Percentiles rank a stretch among this genome's conserved stretches.
Evolutionary conservation across 179 eudicot genomes (phyloP).

Genomic region (Actinidia chinensis): DNA sequence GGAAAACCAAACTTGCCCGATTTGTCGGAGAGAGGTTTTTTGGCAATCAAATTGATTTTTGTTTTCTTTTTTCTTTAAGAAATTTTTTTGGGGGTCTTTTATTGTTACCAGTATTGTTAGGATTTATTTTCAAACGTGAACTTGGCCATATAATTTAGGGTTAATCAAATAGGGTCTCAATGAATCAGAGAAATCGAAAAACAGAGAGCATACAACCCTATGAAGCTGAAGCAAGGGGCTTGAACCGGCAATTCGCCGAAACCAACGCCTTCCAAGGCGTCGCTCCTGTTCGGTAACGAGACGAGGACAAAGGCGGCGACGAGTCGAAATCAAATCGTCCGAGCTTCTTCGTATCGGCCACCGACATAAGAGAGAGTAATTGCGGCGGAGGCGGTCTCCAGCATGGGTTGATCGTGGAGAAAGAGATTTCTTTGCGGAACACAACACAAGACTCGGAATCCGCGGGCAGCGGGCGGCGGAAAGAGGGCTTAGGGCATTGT

Average conservation of each 20-base stretch:
- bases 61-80: no score
- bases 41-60: no score
- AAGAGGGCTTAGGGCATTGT: constrained; percentile 27
- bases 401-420: constrained; percentile 26
- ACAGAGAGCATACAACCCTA: constrained; percentile 44
- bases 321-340: constrained; percentile 6
- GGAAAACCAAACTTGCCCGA: background rate
- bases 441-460: constrained; percentile 46
- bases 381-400: constrained; percentile 34
- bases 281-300: constrained; percentile 35
- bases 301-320: constrained; percentile 22
- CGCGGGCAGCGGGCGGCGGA: constrained; percentile 9
- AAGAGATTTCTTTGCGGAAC: constrained; percentile 65
- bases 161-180: no score
- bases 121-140: no score
- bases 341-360: constrained; percentile 19
- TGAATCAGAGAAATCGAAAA: no score
- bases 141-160: no score
- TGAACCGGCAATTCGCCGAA: constrained; percentile 73
- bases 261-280: constrained; percentile 82
- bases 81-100: no score
- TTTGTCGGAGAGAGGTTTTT: no score
- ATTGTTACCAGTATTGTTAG: no score
- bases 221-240: constrained; percentile 97
- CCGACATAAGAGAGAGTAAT: constrained; percentile 67